Percentiles rank a stretch among this genome's conserved stretches.
Evolutionary conservation across 345 rosid species (phyloP).

Genomic region (Clausena lansium): DNA sequence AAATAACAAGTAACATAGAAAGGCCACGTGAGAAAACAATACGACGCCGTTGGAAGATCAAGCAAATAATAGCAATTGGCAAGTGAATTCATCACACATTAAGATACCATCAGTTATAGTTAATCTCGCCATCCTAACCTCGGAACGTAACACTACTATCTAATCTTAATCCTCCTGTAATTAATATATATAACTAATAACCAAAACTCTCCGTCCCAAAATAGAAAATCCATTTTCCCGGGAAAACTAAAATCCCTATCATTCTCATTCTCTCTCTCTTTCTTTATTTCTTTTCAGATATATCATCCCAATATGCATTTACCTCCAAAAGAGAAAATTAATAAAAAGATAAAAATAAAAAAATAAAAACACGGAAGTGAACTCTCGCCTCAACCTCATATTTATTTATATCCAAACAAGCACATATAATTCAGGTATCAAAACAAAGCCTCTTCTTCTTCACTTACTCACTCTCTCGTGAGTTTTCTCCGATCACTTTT

Average conservation of each 20-base stretch:
- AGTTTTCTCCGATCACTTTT: conserved; percentile 4
- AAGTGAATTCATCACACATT: background rate
- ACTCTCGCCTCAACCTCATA: conserved; percentile 44
- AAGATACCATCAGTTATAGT: too few relatives aligned
- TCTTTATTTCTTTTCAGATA: background rate
- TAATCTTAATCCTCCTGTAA: background rate
- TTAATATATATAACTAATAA: background rate
- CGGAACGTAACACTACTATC: background rate
- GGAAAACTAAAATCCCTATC: conserved; percentile 29
- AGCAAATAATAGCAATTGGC: background rate
- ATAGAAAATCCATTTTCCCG: conserved; percentile 46
- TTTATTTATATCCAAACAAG: conserved; percentile 76
- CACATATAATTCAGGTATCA: conserved; percentile 28
- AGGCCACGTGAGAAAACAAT: background rate
- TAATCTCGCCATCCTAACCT: background rate
- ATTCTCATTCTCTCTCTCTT: background rate
- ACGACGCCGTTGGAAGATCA: background rate
- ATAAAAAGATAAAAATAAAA: background rate
- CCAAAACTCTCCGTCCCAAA: conserved; percentile 12
- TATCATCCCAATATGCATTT: background rate
- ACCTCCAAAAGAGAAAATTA: background rate
- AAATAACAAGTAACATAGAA: background rate
- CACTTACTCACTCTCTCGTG: conserved; percentile 11
- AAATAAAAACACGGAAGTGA: background rate
- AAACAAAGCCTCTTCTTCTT: conserved; percentile 10